A percentile compares a stretch with the other conserved stretches of the same genome.
Conservation (phyloP, 352 stramenopile genomes). For the Pythium periplocum region DNA sequence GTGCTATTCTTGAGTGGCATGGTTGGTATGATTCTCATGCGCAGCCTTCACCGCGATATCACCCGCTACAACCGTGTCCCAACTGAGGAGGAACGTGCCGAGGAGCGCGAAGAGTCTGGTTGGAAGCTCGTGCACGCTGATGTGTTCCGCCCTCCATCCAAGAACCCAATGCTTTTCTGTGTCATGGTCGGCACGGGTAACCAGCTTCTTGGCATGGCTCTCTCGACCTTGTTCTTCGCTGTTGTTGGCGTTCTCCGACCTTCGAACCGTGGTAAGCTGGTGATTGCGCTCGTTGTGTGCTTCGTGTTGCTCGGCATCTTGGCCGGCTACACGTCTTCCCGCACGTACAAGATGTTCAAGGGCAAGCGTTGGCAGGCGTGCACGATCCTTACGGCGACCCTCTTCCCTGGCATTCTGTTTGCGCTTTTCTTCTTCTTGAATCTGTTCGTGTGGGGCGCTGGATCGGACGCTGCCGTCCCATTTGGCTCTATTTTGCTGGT, state of each 20-base stretch:
- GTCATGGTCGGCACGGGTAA: slow-evolving; percentile 97
- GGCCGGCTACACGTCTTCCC: slow-evolving; percentile 93
- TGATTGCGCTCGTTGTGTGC: slow-evolving; percentile 97
- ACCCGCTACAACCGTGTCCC: slow-evolving; percentile 96
- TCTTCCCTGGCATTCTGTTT: slow-evolving; percentile 98
- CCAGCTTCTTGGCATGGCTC: slow-evolving; percentile 95
- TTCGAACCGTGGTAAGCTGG: slow-evolving; percentile 95
- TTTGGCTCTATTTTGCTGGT: slow-evolving; percentile 97
- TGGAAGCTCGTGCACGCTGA: slow-evolving; percentile 99
- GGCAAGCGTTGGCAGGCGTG: slow-evolving; percentile 98
- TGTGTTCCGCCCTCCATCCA: slow-evolving; percentile 96
- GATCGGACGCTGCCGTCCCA: slow-evolving; percentile 92
- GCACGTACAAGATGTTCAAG: slow-evolving; percentile 99
- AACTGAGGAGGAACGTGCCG: slow-evolving; percentile 95
- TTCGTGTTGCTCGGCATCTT: slow-evolving; percentile 97
- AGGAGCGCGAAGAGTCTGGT: slow-evolving; percentile 97
- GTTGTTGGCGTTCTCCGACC: slow-evolving; percentile 95
- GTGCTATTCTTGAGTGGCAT: slow-evolving; percentile 98
- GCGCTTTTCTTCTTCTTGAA: slow-evolving; percentile 97
- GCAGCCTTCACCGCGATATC: slow-evolving; percentile 98
- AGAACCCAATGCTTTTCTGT: slow-evolving; percentile 95
- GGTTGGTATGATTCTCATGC: slow-evolving; percentile 99
- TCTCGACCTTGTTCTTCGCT: slow-evolving; percentile 97
- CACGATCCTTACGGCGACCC: slow-evolving; percentile 92
- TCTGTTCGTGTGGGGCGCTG: slow-evolving; percentile 92